phyloP scores from a whole-genome alignment of 2,329 filamentous ascomycete species.

The Fusarium mangiferae region DNA sequence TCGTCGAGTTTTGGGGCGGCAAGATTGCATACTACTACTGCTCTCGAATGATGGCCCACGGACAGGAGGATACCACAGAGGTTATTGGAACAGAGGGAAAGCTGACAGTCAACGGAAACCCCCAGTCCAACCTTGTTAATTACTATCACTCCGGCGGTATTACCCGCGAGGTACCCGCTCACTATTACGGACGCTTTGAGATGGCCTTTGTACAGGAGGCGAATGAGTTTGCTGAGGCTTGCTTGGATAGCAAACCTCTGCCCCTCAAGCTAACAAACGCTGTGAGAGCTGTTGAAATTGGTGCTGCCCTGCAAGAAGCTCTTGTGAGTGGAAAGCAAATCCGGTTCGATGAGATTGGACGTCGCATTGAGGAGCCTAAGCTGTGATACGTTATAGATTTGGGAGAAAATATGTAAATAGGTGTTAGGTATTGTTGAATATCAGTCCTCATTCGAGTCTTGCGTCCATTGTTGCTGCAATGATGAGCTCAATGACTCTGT shows the following conservation, averaged over 20 bases:
- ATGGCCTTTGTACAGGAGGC: constrained; percentile 19
- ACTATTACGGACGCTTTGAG: constrained; percentile 26
- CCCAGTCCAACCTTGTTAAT: constrained; percentile 21
- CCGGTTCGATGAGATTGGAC: constrained; percentile 23
- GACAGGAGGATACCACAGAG: constrained; percentile 74
- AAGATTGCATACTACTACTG: constrained; percentile 73
- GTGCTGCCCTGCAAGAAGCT: constrained; percentile 18
- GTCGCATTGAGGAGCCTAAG: constrained; percentile 23
- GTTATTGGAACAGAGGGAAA: constrained; percentile 75
- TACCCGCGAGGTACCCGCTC: constrained; percentile 8
- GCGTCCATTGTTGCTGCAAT: neutral
- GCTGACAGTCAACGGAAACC: constrained; percentile 62
- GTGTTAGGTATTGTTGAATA: neutral
- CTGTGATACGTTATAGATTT: neutral
- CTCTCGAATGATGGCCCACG: constrained; percentile 74
- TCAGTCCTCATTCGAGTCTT: neutral
- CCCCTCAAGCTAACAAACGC: constrained; percentile 46
- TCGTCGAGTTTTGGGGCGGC: constrained; percentile 73
- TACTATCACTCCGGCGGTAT: constrained; percentile 17
- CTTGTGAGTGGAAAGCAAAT: constrained; percentile 22
- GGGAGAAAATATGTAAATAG: neutral
- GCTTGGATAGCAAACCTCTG: constrained; percentile 13
- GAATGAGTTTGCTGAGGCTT: constrained; percentile 20
- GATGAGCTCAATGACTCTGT: neutral
- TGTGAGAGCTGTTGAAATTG: constrained; percentile 18